Base-by-base conservation (phyloP, 2,329 filamentous ascomycete species). In the Neopestalotiopsis sp. region DNA sequence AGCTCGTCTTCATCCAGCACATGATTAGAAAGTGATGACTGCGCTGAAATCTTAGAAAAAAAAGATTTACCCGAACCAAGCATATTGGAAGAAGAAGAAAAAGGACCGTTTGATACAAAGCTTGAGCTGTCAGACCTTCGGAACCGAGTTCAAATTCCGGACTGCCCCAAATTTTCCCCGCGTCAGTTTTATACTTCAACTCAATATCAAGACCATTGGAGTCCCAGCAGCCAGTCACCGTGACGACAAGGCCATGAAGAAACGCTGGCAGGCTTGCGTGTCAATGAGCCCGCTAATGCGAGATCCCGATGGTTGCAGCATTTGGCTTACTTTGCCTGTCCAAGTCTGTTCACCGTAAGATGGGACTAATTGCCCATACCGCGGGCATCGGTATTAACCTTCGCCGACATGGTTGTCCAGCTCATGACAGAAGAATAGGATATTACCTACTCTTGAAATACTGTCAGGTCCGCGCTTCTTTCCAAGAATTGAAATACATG, bases 91-190 rank as follows among this genome's bases (percentile, higher is more conserved):
- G 34, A 10, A 38, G 34, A 28, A 28, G 3, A 28, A 28, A 28
- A 28, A 28, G 24, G 24, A 28, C 24, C 24, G 24, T 28, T 28
- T 28, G 24, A 7, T 3, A 10, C n/a, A 20, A 24, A 20, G 20
- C 45, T 53, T 28, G 24, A n/a, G 45, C 45, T 9, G 45, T 53
- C 45, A 53, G 45, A 53, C 20, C 9, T 20, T 53, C 45, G 45
- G 45, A 53, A 24, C 45, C 45, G 45, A 53, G n/a, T 53, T n/a
- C 45, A n/a, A 28, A 17, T 53, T 3, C 32, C 65, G 65, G 65
- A 67, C 65, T 67, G 61, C 65, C 65, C 65, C 65, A 67, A 67
- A 14, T 28, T 38, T 10, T 32, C 49, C 65, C 64, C 42, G 53
- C 34, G 30, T 56, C 65, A 45, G 24, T 28, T 9, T 34, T 14